phyloP scores from a whole-genome alignment of 2,329 filamentous ascomycete genomes.

The Rhytidhysteron rufulum region DNA sequence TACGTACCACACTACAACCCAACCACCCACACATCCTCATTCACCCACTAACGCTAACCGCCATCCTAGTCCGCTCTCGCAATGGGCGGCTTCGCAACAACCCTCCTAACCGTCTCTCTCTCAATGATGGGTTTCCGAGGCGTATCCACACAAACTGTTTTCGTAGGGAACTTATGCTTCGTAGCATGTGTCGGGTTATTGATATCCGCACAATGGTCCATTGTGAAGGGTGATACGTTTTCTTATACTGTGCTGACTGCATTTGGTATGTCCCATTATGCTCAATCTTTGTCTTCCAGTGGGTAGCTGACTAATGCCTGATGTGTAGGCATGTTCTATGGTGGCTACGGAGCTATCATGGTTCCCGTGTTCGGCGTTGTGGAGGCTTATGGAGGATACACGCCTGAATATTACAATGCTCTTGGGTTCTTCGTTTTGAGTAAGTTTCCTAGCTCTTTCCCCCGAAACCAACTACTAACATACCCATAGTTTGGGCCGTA shows the following conservation, averaged over 20 bases:
- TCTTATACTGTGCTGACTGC: slow-evolving; percentile 53
- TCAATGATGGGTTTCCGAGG: slow-evolving; percentile 55
- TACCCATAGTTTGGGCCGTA: slow-evolving; percentile 45
- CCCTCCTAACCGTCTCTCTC: slow-evolving; percentile 51
- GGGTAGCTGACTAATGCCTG: too few species aligned
- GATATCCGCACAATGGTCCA: slow-evolving; percentile 55
- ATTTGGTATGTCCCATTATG: slow-evolving; percentile 39
- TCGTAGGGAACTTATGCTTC: slow-evolving; percentile 55
- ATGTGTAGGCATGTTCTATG: slow-evolving; percentile 48
- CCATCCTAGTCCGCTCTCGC: too few species aligned
- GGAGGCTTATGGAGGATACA: slow-evolving; percentile 42
- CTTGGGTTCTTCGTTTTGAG: slow-evolving; percentile 48
- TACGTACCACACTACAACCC: too few species aligned
- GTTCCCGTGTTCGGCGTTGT: slow-evolving; percentile 46
- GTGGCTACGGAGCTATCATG: slow-evolving; percentile 47
- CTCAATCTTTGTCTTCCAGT: too few species aligned
- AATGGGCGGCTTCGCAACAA: slow-evolving; percentile 53
- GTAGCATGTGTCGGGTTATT: slow-evolving; percentile 50
- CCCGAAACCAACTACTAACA: neutral
- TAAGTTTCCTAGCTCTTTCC: slow-evolving; percentile 19
- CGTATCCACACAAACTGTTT: slow-evolving; percentile 49
- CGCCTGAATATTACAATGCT: slow-evolving; percentile 46
- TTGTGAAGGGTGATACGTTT: slow-evolving; percentile 51
- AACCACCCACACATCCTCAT: too few species aligned
- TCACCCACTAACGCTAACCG: too few species aligned